A percentile compares a stretch with the other conserved stretches of the same genome.
Evolutionary conservation across 2,329 filamentous ascomycete species (phyloP).

Genomic region (Ophiostoma montium): DNA sequence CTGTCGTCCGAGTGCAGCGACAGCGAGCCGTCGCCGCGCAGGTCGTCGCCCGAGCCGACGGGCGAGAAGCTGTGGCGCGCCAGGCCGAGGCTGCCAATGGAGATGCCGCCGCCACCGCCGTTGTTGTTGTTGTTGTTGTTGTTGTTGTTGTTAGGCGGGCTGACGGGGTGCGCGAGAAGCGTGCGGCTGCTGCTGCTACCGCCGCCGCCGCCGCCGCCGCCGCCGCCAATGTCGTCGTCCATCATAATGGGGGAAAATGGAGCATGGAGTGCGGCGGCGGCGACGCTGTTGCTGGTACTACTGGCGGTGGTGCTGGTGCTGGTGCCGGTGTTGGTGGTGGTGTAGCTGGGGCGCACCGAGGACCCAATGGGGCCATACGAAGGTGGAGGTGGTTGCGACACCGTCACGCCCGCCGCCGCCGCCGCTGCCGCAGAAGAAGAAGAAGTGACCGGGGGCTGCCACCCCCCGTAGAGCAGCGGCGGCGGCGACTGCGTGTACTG

Average conservation of each 20-base stretch:
- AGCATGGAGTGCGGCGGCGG: no score
- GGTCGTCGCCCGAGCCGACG: not conserved
- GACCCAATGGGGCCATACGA: constrained; percentile 11
- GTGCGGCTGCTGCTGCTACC: not conserved
- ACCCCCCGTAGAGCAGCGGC: constrained; percentile 5
- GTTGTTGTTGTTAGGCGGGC: not conserved
- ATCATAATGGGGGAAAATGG: no score
- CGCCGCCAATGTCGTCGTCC: constrained; percentile 28
- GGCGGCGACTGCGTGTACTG: constrained; percentile 11
- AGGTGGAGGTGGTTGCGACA: constrained; percentile 5
- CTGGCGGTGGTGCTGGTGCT: not conserved
- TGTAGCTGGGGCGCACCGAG: constrained; percentile 15
- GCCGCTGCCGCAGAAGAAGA: no score
- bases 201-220: not conserved
- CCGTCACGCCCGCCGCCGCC: no score
- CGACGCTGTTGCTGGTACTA: constrained; percentile 22
- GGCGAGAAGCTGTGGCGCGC: not conserved
- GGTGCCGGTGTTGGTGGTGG: constrained; percentile 9
- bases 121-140: not conserved
- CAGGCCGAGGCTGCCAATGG: not conserved
- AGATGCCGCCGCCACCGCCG: not conserved
- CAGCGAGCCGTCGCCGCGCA: not conserved
- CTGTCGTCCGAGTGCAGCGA: not conserved
- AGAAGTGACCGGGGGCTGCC: constrained; percentile 12
- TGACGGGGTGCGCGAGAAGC: not conserved